A percentile compares a stretch with the other conserved stretches of the same genome.
Evolutionary conservation across 2,329 filamentous ascomycete species (phyloP).

Genomic region (Nigrograna mackinnonii): DNA sequence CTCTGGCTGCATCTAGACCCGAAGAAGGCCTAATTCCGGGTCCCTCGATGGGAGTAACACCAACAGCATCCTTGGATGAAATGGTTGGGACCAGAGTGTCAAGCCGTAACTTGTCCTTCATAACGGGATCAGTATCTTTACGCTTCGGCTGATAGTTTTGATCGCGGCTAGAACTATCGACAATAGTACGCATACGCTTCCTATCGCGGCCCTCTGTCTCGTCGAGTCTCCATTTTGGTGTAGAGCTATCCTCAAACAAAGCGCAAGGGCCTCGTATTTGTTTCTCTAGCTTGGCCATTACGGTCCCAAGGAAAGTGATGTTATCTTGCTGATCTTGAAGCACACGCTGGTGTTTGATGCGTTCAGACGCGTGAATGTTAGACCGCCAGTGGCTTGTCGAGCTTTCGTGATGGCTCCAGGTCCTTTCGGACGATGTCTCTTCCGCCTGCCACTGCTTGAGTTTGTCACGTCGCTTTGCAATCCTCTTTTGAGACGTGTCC

Average conservation of each 20-base stretch:
- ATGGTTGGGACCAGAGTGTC: slow-evolving; percentile 46
- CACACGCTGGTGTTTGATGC: slow-evolving; percentile 85
- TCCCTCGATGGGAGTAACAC: slow-evolving; percentile 28
- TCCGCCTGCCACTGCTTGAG: slow-evolving; percentile 79
- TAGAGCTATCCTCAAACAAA: slow-evolving; percentile 69
- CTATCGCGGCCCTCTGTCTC: slow-evolving; percentile 94
- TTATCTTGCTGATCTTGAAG: slow-evolving; percentile 95
- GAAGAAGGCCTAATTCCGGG: slow-evolving; percentile 23
- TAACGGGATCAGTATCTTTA: slow-evolving; percentile 60
- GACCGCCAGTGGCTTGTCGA: slow-evolving; percentile 91
- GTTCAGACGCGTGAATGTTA: slow-evolving; percentile 91
- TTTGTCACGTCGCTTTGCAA: slow-evolving; percentile 78
- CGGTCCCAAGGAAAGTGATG: slow-evolving; percentile 72
- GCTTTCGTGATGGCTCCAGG: slow-evolving; percentile 80
- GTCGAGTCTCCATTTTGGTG: slow-evolving; percentile 86
- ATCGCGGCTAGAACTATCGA: slow-evolving; percentile 68
- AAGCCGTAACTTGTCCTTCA: slow-evolving; percentile 49
- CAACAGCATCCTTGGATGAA: slow-evolving; percentile 30
- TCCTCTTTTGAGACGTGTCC: slow-evolving; percentile 71
- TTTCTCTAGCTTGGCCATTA: slow-evolving; percentile 77
- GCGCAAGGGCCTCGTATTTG: slow-evolving; percentile 80
- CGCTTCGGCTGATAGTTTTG: slow-evolving; percentile 86
- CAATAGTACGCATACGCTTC: slow-evolving; percentile 86
- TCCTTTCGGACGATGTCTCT: slow-evolving; percentile 68
- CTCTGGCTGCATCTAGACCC: slow-evolving; percentile 15